Percentiles rank a stretch among this genome's conserved stretches.
phyloP scores from a whole-genome alignment of 2,329 filamentous ascomycete species.

The Botrytis squamosa region DNA sequence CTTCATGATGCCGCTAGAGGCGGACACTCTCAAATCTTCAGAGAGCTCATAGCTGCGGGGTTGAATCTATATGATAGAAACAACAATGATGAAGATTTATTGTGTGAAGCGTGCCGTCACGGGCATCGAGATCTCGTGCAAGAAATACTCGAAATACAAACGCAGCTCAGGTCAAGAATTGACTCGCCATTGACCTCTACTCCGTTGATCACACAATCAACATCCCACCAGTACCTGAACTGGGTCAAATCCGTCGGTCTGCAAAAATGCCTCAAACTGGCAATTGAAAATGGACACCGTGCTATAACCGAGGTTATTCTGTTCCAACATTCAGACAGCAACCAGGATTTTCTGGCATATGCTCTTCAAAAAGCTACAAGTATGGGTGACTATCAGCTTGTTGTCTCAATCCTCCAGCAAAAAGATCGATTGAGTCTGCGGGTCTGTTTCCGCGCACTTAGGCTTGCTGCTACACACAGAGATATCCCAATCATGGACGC shows the following conservation, averaged over 20 bases:
- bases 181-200: neutral
- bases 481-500: neutral
- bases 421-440: neutral
- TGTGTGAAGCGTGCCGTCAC: constrained; percentile 17
- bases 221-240: constrained; percentile 6
- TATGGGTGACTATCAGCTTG: neutral
- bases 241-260: neutral
- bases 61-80: neutral
- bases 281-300: neutral
- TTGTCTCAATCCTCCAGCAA: neutral
- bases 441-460: neutral
- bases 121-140: constrained; percentile 20
- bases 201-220: constrained; percentile 3
- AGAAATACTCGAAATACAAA: constrained; percentile 18
- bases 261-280: neutral
- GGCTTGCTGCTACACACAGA: neutral
- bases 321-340: rapidly evolving
- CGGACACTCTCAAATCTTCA: constrained; percentile 16
- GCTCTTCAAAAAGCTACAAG: neutral
- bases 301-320: neutral
- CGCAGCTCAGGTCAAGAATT: constrained; percentile 18
- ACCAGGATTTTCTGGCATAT: neutral
- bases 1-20: neutral
- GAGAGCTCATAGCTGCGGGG: constrained; percentile 17
- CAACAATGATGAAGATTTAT: constrained; percentile 12